Percentiles rank a stretch among this genome's conserved stretches.
Evolutionary conservation across 768 basidiomycete species (phyloP).

Genomic region (Psilocybe sp.): DNA sequence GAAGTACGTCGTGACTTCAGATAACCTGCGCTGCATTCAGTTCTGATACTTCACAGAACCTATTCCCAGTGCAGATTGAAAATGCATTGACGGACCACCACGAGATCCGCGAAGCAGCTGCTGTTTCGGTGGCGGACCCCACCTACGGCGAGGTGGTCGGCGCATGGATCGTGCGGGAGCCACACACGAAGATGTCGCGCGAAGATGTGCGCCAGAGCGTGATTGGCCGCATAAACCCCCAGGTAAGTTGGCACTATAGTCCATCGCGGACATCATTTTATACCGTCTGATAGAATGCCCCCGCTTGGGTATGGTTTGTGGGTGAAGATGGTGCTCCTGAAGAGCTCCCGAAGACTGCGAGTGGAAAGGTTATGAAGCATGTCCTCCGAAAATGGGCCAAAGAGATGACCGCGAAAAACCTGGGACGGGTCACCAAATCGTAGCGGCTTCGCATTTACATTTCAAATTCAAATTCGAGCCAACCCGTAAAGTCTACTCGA

Average conservation of each 20-base stretch:
- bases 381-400: conserved; percentile 68
- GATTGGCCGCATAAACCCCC: conserved; percentile 67
- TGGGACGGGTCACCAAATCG: conserved; percentile 31
- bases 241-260: conserved; percentile 41
- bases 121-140: conserved; percentile 64
- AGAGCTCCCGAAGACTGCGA: conserved; percentile 81
- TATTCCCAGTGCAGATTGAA: conserved; percentile 85
- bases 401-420: conserved; percentile 41
- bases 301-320: conserved; percentile 81
- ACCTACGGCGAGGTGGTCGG: conserved; percentile 80
- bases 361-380: conserved; percentile 86
- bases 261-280: background rate
- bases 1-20: conserved; percentile 44
- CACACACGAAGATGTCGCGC: conserved; percentile 36
- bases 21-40: background rate
- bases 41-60: conserved; percentile 45
- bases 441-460: background rate
- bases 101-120: conserved; percentile 68
- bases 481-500: too few species aligned
- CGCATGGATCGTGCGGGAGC: conserved; percentile 66
- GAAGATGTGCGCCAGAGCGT: conserved; percentile 57
- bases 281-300: conserved; percentile 55
- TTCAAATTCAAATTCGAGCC: background rate
- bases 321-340: conserved; percentile 56
- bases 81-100: conserved; percentile 59